Percentiles rank a stretch among this genome's conserved stretches.
Conservation (phyloP, 2,329 filamentous ascomycete genomes). For the Orbilia ellipsospora region DNA sequence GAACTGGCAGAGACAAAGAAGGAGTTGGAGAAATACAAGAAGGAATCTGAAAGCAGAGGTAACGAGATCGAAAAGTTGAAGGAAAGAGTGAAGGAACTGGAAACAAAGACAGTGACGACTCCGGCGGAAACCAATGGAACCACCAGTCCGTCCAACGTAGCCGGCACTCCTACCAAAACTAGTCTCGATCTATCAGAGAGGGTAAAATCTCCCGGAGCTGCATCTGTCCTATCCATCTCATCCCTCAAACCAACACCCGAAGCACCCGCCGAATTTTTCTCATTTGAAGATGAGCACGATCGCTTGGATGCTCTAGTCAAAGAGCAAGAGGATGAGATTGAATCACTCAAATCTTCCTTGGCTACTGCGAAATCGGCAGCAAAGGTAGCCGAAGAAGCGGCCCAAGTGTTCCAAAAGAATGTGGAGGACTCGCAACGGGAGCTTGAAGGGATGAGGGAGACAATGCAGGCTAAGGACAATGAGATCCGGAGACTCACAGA, state of each 20-base stretch:
- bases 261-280: conserved; percentile 82
- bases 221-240: conserved; percentile 61
- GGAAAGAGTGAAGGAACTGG: conserved; percentile 57
- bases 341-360: conserved; percentile 76
- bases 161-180: conserved; percentile 59
- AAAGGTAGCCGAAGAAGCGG: conserved; percentile 77
- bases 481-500: conserved; percentile 65
- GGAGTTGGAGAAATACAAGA: conserved; percentile 77
- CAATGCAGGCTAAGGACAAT: conserved; percentile 65
- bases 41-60: conserved; percentile 69
- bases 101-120: conserved; percentile 52
- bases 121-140: conserved; percentile 44
- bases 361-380: conserved; percentile 76
- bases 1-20: conserved; percentile 85
- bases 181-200: conserved; percentile 60
- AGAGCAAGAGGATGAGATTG: conserved; percentile 76
- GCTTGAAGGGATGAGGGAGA: conserved; percentile 69
- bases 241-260: conserved; percentile 62
- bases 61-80: conserved; percentile 73
- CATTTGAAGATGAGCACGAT: conserved; percentile 87
- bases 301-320: conserved; percentile 80
- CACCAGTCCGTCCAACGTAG: conserved; percentile 46
- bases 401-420: conserved; percentile 70
- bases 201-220: conserved; percentile 58
- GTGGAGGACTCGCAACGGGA: conserved; percentile 76